These are phyloP conservation scores for Cordyceps javanica DNA, from an alignment of 2,329 filamentous ascomycete genomes.

Conservation along the genomic window DNA sequence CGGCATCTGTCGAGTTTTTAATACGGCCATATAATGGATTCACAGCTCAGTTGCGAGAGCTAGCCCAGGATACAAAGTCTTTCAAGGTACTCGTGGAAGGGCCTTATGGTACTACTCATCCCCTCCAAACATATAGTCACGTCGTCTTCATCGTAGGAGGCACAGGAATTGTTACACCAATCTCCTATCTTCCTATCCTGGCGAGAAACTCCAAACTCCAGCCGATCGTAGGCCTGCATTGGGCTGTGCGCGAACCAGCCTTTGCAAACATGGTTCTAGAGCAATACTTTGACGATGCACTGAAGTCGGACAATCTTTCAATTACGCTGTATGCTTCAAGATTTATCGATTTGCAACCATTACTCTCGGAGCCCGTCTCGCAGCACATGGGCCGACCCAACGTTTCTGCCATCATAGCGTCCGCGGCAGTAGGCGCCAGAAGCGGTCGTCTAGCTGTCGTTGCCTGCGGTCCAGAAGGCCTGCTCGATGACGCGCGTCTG, in stretches of 20 bases:
- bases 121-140: slow-evolving; percentile 31
- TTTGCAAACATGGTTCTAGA: slow-evolving; percentile 30
- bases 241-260: slow-evolving; percentile 36
- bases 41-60: slow-evolving; percentile 30
- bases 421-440: slow-evolving; percentile 16
- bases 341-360: slow-evolving; percentile 5
- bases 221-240: slow-evolving; percentile 27
- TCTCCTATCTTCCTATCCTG: slow-evolving; percentile 31
- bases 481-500: slow-evolving; percentile 37
- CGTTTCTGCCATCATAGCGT: slow-evolving; percentile 25
- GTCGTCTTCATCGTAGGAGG: slow-evolving; percentile 40
- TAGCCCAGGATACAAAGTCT: slow-evolving; percentile 22
- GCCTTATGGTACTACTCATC: slow-evolving; percentile 36
- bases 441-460: slow-evolving; percentile 30
- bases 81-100: slow-evolving; percentile 37
- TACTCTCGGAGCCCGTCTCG: slow-evolving; percentile 16
- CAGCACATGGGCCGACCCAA: slow-evolving; percentile 27
- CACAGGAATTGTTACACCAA: slow-evolving; percentile 37
- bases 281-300: slow-evolving; percentile 25
- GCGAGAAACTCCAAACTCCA: slow-evolving; percentile 6
- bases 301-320: slow-evolving; percentile 24
- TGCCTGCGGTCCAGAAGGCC: slow-evolving; percentile 37
- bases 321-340: slow-evolving; percentile 33
- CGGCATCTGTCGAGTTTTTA: slow-evolving; percentile 31
- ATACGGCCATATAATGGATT: slow-evolving; percentile 41